Evolutionary conservation across 768 basidiomycete genomes (phyloP), one percentile per base, ranked within the genome.

Genomic region (Mycena maculata): DNA sequence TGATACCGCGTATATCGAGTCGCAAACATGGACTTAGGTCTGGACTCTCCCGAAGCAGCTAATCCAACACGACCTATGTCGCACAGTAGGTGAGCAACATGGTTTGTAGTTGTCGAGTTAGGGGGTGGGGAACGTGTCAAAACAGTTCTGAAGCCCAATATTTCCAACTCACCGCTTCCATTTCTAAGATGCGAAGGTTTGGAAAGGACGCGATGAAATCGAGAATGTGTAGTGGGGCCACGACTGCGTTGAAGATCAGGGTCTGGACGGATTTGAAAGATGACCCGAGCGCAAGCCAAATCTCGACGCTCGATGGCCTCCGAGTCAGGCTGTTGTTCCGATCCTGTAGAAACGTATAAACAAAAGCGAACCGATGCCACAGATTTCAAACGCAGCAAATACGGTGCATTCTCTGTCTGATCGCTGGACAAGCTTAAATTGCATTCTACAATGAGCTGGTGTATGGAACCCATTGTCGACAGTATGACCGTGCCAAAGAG

Each of bases 191-290:
- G 23, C 44, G 31, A 59, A 59, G 57, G 3, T 33, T 11, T 12
- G 57, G 57, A 59, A 59, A 47, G 44, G 57, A 59, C 8, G 57
- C 44, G n/a, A 49, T 38, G 47, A 60, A 49, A 12, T 18, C 47
- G 23, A 39, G 9, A 23, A 60, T 16, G 36, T 60, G 11, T 8
- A 36, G 33, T 16, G 58, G 49, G 23, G 47, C n/a, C 8, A 4
- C 1, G 16, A 60, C 47, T 12, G 44, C 22, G 38, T 25, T 18
- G 47, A 60, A 49, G 23, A 31, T 39, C 38, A 59, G 9, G 22
- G 30, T 9, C 33, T 23, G 27, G 30, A 60, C 27, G 13, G 33
- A 39, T 36, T 39, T 18, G 28, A 59, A 59, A 11, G 45, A 60
- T 15, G 47, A 60, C 47, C 45, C 48, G 8, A 47, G 58, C 2